Base-by-base conservation (phyloP, 2,329 filamentous ascomycete genomes). In the Penicillium digitatum region DNA sequence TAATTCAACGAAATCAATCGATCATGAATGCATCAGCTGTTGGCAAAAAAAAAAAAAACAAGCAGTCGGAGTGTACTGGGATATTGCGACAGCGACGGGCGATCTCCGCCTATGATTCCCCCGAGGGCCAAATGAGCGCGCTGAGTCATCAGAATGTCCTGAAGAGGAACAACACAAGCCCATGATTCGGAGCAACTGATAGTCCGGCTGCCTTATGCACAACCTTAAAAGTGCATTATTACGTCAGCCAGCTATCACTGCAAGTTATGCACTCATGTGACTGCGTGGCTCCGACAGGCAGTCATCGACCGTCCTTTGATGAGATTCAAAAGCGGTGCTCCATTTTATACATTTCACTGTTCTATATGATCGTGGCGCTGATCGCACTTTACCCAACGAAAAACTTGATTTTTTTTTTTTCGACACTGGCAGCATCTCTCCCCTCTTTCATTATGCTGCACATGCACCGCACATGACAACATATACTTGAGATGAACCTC, bases 401-500 rank as follows among this genome's bases (percentile, higher is more conserved):
- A 18, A 22, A n/a, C 14, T 27, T 34, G 14, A 10, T 49, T 32
- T 29, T n/a, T 14, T 14, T 14, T 46, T 9, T 39, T 48, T 20
- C 12, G 11, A 20, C 39, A 27, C 37, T 7, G 12, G 32, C 11
- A 46, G 11, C 9, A 31, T 35, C 38, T 29, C 14, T 31, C 39
- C 29, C 24, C 20, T 32, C 22, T 18, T 49, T 50, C 39, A 38
- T 50, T 38, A 63, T 63, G 60, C 59, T 54, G 44, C 50, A 58
- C 52, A 49, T 39, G 48, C 20, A 54, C 47, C 37, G 18, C 37
- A 49, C 37, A 54, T 54, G 51, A 54, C 27, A 53, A 35, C 37
- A 29, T 49, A 43, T 57, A 60, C 57, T 44, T 62, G 50, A 56
- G 49, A 63, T 64, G 60, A 60, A 52, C 54, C 42, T 63, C 48